Evolutionary conservation across 192 early-diverging fungal genomes (phyloP).

Genomic region (Pilobolus umbonatus): DNA sequence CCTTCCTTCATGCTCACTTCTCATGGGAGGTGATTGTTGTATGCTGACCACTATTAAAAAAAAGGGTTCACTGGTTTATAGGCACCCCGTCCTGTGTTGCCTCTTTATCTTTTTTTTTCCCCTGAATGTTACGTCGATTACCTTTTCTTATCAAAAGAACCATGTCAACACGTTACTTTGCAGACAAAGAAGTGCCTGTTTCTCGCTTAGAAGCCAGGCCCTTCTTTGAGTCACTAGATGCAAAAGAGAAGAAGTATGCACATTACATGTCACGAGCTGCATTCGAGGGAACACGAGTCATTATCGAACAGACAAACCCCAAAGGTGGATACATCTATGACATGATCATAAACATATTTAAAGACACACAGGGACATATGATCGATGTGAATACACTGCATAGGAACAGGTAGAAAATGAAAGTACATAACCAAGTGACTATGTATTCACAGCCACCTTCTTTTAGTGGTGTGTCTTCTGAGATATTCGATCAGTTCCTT

Average conservation of each 20-base stretch:
- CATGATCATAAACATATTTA: conserved; percentile 40
- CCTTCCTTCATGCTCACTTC: no score
- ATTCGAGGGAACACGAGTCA: conserved; percentile 47
- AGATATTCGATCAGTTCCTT: conserved; percentile 46
- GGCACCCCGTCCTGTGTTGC: no score
- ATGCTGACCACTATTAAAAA: no score
- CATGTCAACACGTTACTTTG: conserved; percentile 28
- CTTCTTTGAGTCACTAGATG: conserved; percentile 44
- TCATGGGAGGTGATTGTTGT: no score
- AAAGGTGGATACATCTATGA: conserved; percentile 32
- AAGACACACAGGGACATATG: conserved; percentile 18
- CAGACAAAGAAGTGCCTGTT: conserved; percentile 44
- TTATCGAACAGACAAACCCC: conserved; percentile 35
- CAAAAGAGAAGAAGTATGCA: conserved; percentile 48
- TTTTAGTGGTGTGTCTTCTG: conserved; percentile 36
- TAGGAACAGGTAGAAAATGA: conserved; percentile 8
- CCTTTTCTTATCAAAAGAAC: neutral
- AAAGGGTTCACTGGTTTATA: no score
- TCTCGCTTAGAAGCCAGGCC: conserved; percentile 42
- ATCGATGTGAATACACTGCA: conserved; percentile 14
- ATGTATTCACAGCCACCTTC: neutral
- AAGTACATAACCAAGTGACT: neutral
- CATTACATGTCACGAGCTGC: conserved; percentile 51
- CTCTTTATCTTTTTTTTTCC: no score
- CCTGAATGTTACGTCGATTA: no score